Evolutionary conservation across 2,329 filamentous ascomycete species (phyloP), one percentile per base, ranked within the genome.

Genomic region (Chaetomiaceae sp.): DNA sequence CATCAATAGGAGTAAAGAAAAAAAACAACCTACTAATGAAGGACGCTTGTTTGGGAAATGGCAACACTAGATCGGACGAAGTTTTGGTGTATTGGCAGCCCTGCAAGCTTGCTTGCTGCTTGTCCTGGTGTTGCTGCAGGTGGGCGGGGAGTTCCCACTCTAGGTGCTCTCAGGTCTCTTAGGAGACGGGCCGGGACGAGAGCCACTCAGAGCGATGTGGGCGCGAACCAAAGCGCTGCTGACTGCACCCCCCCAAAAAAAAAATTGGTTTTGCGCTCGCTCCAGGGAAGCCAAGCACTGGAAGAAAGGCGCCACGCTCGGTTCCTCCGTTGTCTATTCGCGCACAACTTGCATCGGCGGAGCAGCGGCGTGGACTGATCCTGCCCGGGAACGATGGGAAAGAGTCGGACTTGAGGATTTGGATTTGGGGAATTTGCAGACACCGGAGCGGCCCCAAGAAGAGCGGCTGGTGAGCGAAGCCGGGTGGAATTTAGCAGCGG

Each of bases 161-260:
- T n/a, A n/a, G n/a, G n/a, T n/a, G n/a, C n/a, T n/a, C n/a, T n/a
- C 32, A 25, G 37, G 62, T 65, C 61, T 55, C 62, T 64, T 53
- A 57, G 62, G 63, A 61, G 60, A 66, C 62, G 61, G 54, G 27
- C 32, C n/a, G n/a, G n/a, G 21, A 25, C 25, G 33, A 20, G 36
- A 27, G 25, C 53, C 53, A 55, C 46, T 55, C 47, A 48, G 43
- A 30, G 34, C n/a, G n/a, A n/a, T n/a, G 46, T 25, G 43, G 25
- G 16, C 49, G 55, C 48, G 41, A 48, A n/a, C n/a, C n/a, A n/a
- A n/a, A n/a, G n/a, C n/a, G 38, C 30, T 43, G 40, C 41, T 56
- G 51, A 29, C 51, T 50, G 48, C 34, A 29, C 30, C 20, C 18
- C 6, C 20, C 16, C 16, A 51, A 55, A 49, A 53, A 40, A 42